phyloP scores from a whole-genome alignment of 352 stramenopile genomes.

The Achlya hypogyna region DNA sequence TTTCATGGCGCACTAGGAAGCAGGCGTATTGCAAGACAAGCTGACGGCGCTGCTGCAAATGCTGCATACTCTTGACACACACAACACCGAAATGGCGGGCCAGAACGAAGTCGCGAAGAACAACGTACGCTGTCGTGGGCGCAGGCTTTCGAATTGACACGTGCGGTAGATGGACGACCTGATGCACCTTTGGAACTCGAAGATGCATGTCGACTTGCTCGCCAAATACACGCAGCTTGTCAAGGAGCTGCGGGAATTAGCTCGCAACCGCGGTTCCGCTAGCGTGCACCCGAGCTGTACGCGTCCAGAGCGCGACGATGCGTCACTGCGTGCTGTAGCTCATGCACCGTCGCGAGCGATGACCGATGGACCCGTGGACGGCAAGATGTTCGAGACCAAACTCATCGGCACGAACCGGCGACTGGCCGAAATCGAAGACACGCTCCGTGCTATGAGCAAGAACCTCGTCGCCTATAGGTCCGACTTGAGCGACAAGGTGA shows the following conservation, averaged over 20 bases:
- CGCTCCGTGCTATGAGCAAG: slow-evolving; percentile 5
- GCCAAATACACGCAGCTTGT: neutral
- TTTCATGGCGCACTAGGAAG: neutral
- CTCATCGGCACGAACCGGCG: slow-evolving; percentile 16
- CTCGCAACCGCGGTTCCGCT: neutral
- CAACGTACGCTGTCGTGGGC: too few species aligned
- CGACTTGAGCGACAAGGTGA: slow-evolving; percentile 14
- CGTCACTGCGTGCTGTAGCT: neutral
- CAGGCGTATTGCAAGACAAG: neutral
- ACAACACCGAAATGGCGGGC: neutral
- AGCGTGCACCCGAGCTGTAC: neutral
- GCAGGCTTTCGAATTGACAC: too few species aligned
- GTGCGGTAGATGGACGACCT: slow-evolving; percentile 20
- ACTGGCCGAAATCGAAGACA: slow-evolving; percentile 18
- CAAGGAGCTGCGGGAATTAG: slow-evolving; percentile 14
- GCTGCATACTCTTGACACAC: slow-evolving; percentile 13
- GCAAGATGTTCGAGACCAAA: slow-evolving; percentile 21
- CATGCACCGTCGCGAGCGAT: neutral
- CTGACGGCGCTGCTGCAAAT: neutral
- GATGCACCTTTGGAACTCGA: slow-evolving; percentile 9
- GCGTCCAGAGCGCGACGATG: neutral
- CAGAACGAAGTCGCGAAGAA: neutral
- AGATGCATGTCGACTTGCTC: slow-evolving; percentile 15
- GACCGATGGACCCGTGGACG: neutral
- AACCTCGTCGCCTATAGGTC: slow-evolving; percentile 14